Conservation (phyloP, 2,329 filamentous ascomycete species). For the Cercospora canescens region DNA sequence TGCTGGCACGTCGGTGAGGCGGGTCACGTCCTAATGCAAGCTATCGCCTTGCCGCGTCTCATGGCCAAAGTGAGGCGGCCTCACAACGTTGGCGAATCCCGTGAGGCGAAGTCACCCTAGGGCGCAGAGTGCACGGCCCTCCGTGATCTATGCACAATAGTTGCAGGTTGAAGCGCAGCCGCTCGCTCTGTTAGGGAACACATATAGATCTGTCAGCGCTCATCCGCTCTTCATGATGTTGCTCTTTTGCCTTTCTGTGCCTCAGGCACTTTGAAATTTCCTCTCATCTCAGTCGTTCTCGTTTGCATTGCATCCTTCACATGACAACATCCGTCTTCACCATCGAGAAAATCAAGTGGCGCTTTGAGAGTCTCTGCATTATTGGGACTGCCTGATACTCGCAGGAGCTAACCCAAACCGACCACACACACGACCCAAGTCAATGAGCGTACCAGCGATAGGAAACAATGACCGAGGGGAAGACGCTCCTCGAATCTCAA, state of each 20-base stretch:
- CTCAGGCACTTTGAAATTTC: not conserved
- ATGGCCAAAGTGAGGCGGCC: constrained; percentile 2
- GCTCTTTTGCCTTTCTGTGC: not conserved
- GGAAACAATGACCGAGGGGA: not conserved
- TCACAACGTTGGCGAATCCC: not conserved
- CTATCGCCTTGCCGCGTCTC: not conserved
- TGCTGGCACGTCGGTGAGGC: not conserved
- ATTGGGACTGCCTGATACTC: not conserved
- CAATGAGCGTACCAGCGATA: not conserved
- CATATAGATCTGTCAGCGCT: not conserved
- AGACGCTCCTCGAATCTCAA: not conserved
- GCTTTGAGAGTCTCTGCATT: not conserved
- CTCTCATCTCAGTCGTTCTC: not conserved
- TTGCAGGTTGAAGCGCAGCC: not conserved
- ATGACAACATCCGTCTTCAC: not conserved
- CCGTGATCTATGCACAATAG: not conserved
- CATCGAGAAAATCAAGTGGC: not conserved
- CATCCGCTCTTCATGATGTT: not conserved
- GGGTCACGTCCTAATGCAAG: not conserved
- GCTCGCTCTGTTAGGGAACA: not conserved
- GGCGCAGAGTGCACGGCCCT: not conserved
- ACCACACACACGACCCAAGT: not conserved
- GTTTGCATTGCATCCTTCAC: not conserved
- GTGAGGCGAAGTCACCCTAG: not conserved
- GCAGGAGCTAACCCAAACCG: not conserved